These are phyloP conservation scores for Murraya paniculata DNA, from an alignment of 345 rosid species.

Conservation along the genomic window DNA sequence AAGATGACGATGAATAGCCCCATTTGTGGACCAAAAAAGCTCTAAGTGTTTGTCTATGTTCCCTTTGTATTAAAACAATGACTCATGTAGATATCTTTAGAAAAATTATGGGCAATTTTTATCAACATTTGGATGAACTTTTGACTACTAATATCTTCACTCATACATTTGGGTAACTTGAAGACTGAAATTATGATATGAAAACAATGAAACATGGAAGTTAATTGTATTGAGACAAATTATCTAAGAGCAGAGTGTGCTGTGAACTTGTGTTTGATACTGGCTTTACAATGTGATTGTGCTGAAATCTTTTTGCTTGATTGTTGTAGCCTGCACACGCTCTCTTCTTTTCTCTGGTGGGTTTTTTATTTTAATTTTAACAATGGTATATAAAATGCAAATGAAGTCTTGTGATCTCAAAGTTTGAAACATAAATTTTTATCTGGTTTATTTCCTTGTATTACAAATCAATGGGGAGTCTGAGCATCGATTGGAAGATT, in stretches of 20 bases:
- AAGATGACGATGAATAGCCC: slow-evolving; percentile 44
- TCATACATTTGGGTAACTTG: not conserved
- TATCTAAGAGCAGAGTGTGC: not conserved
- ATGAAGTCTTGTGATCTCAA: too few species aligned
- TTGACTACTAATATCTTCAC: not conserved
- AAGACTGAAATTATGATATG: not conserved
- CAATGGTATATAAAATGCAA: too few species aligned
- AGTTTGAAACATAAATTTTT: too few species aligned
- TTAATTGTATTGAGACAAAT: not conserved
- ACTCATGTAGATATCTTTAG: not conserved
- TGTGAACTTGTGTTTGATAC: not conserved
- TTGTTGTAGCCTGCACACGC: not conserved
- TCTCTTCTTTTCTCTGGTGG: too few species aligned
- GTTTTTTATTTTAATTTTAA: too few species aligned
- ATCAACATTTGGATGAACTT: not conserved
- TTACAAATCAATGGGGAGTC: too few species aligned
- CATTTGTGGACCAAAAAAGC: not conserved
- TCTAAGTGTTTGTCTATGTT: not conserved
- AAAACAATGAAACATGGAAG: not conserved
- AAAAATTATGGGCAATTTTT: not conserved
- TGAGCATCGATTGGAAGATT: too few species aligned
- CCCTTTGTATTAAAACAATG: not conserved
- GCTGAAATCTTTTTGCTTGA: not conserved
- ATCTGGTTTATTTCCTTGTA: too few species aligned
- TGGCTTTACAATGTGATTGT: not conserved